Evolutionary conservation across 2,329 filamentous ascomycete species (phyloP), one percentile per base, ranked within the genome.

Genomic region (Fusarium dimerum): DNA sequence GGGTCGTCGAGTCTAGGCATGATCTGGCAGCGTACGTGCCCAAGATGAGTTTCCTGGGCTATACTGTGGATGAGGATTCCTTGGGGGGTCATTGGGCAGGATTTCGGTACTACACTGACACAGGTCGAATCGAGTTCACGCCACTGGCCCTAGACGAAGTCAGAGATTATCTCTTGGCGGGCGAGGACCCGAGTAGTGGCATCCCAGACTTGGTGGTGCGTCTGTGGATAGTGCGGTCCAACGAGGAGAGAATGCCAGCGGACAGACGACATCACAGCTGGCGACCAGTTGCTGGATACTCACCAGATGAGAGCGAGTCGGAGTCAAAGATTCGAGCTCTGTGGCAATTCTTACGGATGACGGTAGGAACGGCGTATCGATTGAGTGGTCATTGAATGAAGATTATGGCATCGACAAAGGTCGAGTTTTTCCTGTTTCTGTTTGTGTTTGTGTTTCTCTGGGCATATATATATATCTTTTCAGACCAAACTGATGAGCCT

Each of bases 191-290:
- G 11, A 2, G 20, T 7, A 45, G 34, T 5, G 34, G 16, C 5
- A 18, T 58, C 16, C 41, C 50, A 6, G 47, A 47, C 9, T 34
- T 47, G 6, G 38, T 55, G 9, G 29, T 46, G 8, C 57, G 51
- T 6, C 12, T 63, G 1, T 63, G 52, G 50, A 53, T 63, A 17
- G 34, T 55, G n/a, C 47, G 51, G n/a, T 38, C 40, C 5, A 48
- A 36, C 0, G 40, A 55, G 9, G 18, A 47, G 8, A 39, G 5
- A 7, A n/a, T 32, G 3, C 26, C 39, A 2, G 17, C 29, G 15
- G 40, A 26, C 15, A 42, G 50, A 40, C 45, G 40, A 6, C 48
- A 51, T 10, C 48, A 60, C 47, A 13, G 15, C 8, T 63, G 60
- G 60, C 41, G 26, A 12, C n/a, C 45, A 6, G 26, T 62, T 5